Percentiles rank a stretch among this genome's conserved stretches.
Evolutionary conservation across 257 asterid species (phyloP).

Genomic region (Gentiana macrophylla): DNA sequence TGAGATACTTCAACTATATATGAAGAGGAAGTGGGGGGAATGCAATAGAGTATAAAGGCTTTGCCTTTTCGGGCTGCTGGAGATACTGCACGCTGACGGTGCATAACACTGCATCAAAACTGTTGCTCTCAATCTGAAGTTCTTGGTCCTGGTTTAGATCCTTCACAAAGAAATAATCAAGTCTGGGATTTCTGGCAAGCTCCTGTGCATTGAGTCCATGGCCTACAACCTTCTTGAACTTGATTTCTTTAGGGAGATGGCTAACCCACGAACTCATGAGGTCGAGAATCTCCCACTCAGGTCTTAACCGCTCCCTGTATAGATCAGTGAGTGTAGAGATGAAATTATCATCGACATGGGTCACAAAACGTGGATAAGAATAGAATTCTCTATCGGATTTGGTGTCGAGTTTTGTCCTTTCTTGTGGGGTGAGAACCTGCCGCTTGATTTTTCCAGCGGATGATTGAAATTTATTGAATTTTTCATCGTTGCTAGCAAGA

Average conservation of each 20-base stretch:
- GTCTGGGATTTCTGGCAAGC: constrained; percentile 50
- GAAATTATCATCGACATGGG: constrained; percentile 59
- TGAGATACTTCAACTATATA: too few relatives aligned
- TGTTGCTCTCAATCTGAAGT: constrained; percentile 30
- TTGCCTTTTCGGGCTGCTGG: constrained; percentile 73
- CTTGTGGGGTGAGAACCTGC: constrained; percentile 42
- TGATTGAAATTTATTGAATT: neutral
- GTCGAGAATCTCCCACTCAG: constrained; percentile 66
- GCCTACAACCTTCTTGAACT: constrained; percentile 61
- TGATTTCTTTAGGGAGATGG: constrained; percentile 58
- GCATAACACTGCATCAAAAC: constrained; percentile 70
- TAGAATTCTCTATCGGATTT: constrained; percentile 60
- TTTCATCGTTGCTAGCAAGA: too few relatives aligned
- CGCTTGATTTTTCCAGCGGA: constrained; percentile 55
- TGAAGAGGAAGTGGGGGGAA: neutral
- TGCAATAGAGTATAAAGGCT: constrained; percentile 1
- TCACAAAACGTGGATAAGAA: constrained; percentile 51
- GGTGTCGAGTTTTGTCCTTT: constrained; percentile 49
- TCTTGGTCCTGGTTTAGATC: constrained; percentile 58
- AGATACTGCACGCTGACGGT: constrained; percentile 85
- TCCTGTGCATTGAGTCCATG: constrained; percentile 82
- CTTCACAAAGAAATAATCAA: constrained; percentile 69
- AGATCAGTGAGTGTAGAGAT: constrained; percentile 38
- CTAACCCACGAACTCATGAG: constrained; percentile 88
- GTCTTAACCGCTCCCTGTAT: constrained; percentile 39